These are phyloP conservation scores for Wickerhamiella occidentalis DNA, from an alignment of 805 yeast genomes.

Conservation along the genomic window DNA sequence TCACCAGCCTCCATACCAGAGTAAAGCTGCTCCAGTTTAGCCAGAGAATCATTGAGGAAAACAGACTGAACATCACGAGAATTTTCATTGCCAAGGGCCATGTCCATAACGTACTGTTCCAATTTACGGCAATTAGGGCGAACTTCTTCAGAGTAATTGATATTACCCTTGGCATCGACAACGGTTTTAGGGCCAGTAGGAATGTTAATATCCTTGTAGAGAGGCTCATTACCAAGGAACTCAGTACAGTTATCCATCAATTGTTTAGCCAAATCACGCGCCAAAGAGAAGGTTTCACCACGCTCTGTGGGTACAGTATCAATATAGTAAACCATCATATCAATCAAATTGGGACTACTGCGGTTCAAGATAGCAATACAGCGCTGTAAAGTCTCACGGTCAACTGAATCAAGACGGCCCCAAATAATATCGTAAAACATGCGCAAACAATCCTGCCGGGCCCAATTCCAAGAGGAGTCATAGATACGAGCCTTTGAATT, in stretches of 20 bases:
- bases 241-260: slow-evolving; percentile 91
- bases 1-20: slow-evolving; percentile 14
- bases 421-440: slow-evolving; percentile 94
- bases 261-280: slow-evolving; percentile 81
- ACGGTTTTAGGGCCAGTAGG: slow-evolving; percentile 93
- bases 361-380: slow-evolving; percentile 97
- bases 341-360: slow-evolving; percentile 83
- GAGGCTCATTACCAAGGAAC: slow-evolving; percentile 69
- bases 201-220: slow-evolving; percentile 84
- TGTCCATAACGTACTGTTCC: slow-evolving; percentile 88
- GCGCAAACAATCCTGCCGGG: slow-evolving; percentile 88
- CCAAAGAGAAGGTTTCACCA: slow-evolving; percentile 88
- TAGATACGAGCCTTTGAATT: slow-evolving; percentile 88
- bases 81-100: slow-evolving; percentile 88
- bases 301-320: slow-evolving; percentile 73
- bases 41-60: slow-evolving; percentile 35
- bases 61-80: slow-evolving; percentile 38
- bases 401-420: slow-evolving; percentile 81
- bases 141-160: slow-evolving; percentile 70
- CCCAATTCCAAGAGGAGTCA: slow-evolving; percentile 99
- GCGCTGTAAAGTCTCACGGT: slow-evolving; percentile 90
- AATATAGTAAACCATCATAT: slow-evolving; percentile 90
- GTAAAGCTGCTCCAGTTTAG: slow-evolving; percentile 27
- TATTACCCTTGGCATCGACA: slow-evolving; percentile 78
- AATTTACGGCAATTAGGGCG: slow-evolving; percentile 87